Evolutionary conservation across 2,329 filamentous ascomycete species (phyloP), one percentile per base, ranked within the genome.

Genomic region (Delphinella strobiligena): DNA sequence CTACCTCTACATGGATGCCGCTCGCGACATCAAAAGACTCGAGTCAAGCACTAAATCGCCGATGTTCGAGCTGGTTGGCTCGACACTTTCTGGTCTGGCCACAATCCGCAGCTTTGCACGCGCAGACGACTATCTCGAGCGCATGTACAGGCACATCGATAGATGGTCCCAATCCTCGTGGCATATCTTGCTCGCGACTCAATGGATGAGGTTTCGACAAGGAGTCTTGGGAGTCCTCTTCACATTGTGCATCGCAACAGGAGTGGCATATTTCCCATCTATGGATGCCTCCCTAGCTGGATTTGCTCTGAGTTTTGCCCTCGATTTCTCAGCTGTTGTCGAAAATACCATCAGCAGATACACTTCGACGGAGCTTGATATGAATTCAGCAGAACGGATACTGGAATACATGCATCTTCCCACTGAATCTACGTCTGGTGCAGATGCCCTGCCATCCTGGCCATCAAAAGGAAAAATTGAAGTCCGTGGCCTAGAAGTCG

Each of bases 171-270:
- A 8, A 16, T 5, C 30, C n/a, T 14, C 7, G 15, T 14, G 30
- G n/a, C 15, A 32, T 16, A 8, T 32, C 30, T n/a, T 5, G 11
- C 5, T 32, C 15, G 7, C n/a, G 8, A 32, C 8, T 32, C 30
- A 14, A 7, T 32, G 30, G 30, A 7, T 32, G 30, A 14, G 15
- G 8, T 14, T 32, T 16, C 30, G n/a, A 5, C 5, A 8, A n/a
- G 7, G 7, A 8, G 5, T 19, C 37, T 8, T 33, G n/a, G 29
- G 37, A 14, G 11, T 39, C 16, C 19, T 39, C 17, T 39, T 27
- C 15, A 22, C 11, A 3, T 5, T 22, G 77, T 88, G 4, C 83
- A 83, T 9, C 74, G 83, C 12, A 88, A 83, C 0, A 82, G 82
- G 3, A 82, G 82, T 0, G 82, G 82, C 41, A 5, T 32, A 14